Conservation (phyloP, 1,284 basidiomycete species). For the Pseudozyma hubeiensis region DNA sequence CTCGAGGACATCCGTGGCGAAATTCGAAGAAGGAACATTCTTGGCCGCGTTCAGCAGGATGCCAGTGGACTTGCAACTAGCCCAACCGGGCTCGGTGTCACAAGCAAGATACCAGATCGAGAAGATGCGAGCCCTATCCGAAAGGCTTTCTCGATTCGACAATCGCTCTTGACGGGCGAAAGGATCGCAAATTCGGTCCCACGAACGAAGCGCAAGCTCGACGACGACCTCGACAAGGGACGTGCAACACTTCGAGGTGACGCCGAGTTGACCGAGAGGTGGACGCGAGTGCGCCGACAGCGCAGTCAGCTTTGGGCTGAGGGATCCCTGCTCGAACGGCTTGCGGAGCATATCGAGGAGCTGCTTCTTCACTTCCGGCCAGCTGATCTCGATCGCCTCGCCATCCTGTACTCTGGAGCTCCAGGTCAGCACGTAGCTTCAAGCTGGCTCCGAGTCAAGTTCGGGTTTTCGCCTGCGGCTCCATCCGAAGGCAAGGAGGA, state of each 20-base stretch:
- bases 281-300: slow-evolving; percentile 20
- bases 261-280: slow-evolving; percentile 20
- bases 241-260: slow-evolving; percentile 4
- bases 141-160: slow-evolving; percentile 27
- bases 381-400: slow-evolving; percentile 26
- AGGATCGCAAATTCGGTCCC: not conserved
- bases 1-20: slow-evolving; percentile 27
- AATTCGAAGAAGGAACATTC: slow-evolving; percentile 26
- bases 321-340: slow-evolving; percentile 29
- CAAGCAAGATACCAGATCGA: not conserved
- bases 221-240: slow-evolving; percentile 5
- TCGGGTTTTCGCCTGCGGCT: slow-evolving; percentile 25
- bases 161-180: slow-evolving; percentile 32
- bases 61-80: not conserved
- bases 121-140: slow-evolving; percentile 14
- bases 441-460: slow-evolving; percentile 50
- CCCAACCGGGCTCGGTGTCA: not conserved
- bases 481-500: not conserved
- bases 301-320: slow-evolving; percentile 41
- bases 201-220: slow-evolving; percentile 27
- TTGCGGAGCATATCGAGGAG: slow-evolving; percentile 41
- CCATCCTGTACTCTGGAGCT: slow-evolving; percentile 30
- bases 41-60: slow-evolving; percentile 19
- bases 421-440: slow-evolving; percentile 38
- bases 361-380: slow-evolving; percentile 33